Evolutionary conservation across 805 yeast species (phyloP), one percentile per base, ranked within the genome.

Genomic region (Yamadazyma takamatsuzukensis): DNA sequence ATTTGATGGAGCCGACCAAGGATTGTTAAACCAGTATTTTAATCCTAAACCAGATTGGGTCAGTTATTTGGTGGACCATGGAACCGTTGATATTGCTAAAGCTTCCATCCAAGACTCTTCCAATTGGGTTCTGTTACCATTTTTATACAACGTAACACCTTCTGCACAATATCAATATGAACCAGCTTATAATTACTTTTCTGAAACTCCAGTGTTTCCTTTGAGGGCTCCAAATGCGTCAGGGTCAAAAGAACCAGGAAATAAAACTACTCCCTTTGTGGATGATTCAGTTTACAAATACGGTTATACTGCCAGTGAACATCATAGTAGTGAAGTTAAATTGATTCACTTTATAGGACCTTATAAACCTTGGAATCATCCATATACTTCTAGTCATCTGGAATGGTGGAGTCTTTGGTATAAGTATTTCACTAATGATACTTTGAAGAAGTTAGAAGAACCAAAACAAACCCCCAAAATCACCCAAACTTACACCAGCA

Each of bases 1-100:
- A 3, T 84, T 86, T 46, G 97, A 88, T 57, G 95, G 95, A 25
- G 90, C 95, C 2, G 97, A 88, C 58, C 97, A 88, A 56, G 97
- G 97, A 9, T 65, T 88, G 22, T 64, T 88, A 41, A 88, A 88
- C 56, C 84, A 83, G 49, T 81, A 73, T 48, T 86, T 84, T 53
- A 70, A 67, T 37, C 27, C 52, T 7, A 48, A 56, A 27, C 69
- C 69, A 9, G 66, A 65, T 43, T 64, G 71, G 71, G 60, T 64
- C 6, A 36, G 41, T 16, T 10, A 28, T 8, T 25, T 11, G 17
- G 15, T 15, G 11, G 31, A 28, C 12, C 18, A 21, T 21, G 24
- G 13, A 7, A 8, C n/a, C 10, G 25, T 10, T 15, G 19, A n/a
- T 4, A 16, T n/a, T 14, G 25, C 33, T 19, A 11, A 18, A 2